Base-by-base conservation (phyloP, 73 alveolate genomes). In the Breviolum minutum region DNA sequence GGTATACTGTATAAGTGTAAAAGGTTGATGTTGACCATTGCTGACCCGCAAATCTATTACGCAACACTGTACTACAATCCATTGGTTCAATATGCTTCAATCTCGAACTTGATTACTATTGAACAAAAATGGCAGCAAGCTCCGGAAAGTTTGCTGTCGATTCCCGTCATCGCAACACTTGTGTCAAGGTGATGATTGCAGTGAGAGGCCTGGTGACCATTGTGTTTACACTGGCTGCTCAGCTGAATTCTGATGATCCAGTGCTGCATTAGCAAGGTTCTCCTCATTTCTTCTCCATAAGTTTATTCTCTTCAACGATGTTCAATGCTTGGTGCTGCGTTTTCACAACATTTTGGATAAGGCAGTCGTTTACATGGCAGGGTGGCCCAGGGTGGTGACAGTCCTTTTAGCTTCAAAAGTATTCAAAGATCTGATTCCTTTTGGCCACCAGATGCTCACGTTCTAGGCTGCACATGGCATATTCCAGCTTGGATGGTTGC, bases 141-240 rank as follows among this genome's bases (percentile, higher is more conserved):
- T 68, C 6, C 3, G 8, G 24, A 68, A 68, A 68, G n/a, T 68
- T 68, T 14, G 77, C 24, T 26, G 14, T n/a, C 86, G 86, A n/a
- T 29, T 10, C 17, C 91, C 32, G n/a, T n/a, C n/a, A 40, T 40
- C 5, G 3, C 54, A 40, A 3, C 54, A 7, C 7, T 24, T 7
- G 26, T 8, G 20, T 74, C 63, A 14, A 92, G 98, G 98, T 92
- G 48, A 92, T 92, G 98, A 61, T 92, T 63, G 98, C 98, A 60
- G 98, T 92, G 66, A 48, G 98, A 92, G 98, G 98, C 10, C 90
- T 92, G 40, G 98, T 92, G 63, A 92, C 98, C 81, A 92, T 92
- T 80, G 98, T 92, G 54, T 92, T 92, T 71, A 92, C 98, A 63
- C 90, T 92, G 11, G 98, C 89, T 5, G 54, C 98, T 61, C 19